phyloP scores from a whole-genome alignment of 805 yeast genomes.

The Nakazawaea pomicola region DNA sequence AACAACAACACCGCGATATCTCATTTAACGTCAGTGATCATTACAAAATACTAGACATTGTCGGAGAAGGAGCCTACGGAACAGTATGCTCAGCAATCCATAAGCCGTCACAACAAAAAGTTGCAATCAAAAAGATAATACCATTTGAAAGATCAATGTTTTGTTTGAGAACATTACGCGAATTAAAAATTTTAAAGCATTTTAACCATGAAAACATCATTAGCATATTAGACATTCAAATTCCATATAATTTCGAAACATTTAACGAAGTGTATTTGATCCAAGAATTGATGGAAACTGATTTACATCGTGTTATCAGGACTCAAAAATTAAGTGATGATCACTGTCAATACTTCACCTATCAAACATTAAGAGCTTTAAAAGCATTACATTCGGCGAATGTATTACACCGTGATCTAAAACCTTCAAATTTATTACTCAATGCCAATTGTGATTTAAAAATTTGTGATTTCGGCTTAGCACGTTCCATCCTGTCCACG shows the following conservation, averaged over 20 bases:
- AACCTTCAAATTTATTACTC: slow-evolving; percentile 81
- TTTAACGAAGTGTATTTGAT: slow-evolving; percentile 86
- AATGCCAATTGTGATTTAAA: slow-evolving; percentile 93
- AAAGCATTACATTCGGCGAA: slow-evolving; percentile 93
- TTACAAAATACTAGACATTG: slow-evolving; percentile 76
- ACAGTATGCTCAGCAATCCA: slow-evolving; percentile 88
- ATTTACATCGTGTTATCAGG: slow-evolving; percentile 72
- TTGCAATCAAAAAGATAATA: slow-evolving; percentile 93
- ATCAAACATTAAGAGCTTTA: slow-evolving; percentile 85
- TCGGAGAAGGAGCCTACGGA: slow-evolving; percentile 97
- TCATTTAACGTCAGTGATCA: slow-evolving; percentile 84
- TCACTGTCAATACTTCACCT: slow-evolving; percentile 89
- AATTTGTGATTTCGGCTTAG: slow-evolving; percentile 91
- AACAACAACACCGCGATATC: slow-evolving; percentile 10
- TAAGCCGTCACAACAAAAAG: slow-evolving; percentile 77
- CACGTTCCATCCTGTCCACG: slow-evolving; percentile 57
- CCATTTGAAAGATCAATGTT: slow-evolving; percentile 89
- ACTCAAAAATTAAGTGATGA: slow-evolving; percentile 85
- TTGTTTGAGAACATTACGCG: slow-evolving; percentile 84
- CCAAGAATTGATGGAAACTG: slow-evolving; percentile 87
- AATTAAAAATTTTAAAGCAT: slow-evolving; percentile 81
- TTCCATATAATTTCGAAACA: slow-evolving; percentile 68
- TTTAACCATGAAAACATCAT: slow-evolving; percentile 94
- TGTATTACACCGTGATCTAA: slow-evolving; percentile 87
- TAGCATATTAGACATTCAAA: slow-evolving; percentile 82